Evolutionary conservation across 495 filamentous ascomycete genomes (phyloP), one percentile per base, ranked within the genome.

Genomic region (Lepidopterella palustris): DNA sequence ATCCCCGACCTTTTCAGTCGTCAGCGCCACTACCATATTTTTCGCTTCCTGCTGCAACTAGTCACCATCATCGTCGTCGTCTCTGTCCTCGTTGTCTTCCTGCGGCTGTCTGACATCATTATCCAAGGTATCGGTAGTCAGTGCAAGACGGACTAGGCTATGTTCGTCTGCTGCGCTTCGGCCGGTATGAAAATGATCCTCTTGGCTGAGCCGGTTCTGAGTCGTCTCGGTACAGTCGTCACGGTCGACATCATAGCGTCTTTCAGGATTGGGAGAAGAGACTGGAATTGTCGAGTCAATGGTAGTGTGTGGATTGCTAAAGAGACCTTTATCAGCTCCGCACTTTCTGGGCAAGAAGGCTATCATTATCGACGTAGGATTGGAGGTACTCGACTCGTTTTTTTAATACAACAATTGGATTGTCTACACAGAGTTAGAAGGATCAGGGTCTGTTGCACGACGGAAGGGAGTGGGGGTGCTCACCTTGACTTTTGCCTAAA

Each of bases 271-370:
- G 51, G 5, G 31, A 53, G 51, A 18, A 53, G 51, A 27, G 51
- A 27, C 51, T 15, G 24, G 51, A 53, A 27, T 53, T 53, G 51
- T 53, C 51, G 51, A 53, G 3, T 31, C 51, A 27, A 53, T 32
- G 51, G 27, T 27, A 4, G 51, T 53, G 23, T 53, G 23, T 53
- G 23, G 51, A 27, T 15, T 53, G 31, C 31, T 27, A n/a, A 53
- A 31, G 31, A 53, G 51, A 8, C 51, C 13, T 18, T 2, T 27
- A 27, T 15, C 51, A 26, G 51, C 6, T 53, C 18, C 20, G 51
- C 23, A 53, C 51, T 53, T 53, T 53, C 51, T n/a, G n/a, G 32
- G 32, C 32, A 15, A 6, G 32, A 39, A 39, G 32, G 15, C 32
- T 39, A 39, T 8, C 32, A 15, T n/a, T 27, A 53, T 53, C n/a